Conservation (phyloP, 768 basidiomycete species). For the Mrakia frigida region DNA sequence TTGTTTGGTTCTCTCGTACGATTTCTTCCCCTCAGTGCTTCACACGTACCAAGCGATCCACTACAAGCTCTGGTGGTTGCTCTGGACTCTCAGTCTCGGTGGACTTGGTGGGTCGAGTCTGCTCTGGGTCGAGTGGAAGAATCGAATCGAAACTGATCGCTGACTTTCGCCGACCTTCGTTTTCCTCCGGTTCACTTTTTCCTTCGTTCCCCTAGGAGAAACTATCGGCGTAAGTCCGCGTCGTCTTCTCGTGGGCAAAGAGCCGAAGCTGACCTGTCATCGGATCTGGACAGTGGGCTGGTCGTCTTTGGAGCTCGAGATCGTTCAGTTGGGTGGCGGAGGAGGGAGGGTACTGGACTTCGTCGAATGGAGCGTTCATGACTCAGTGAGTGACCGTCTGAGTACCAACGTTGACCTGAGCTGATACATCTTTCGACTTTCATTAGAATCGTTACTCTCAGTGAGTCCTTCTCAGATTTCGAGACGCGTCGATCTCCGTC, state of each 20-base stretch:
- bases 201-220: background rate
- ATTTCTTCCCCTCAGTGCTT: background rate
- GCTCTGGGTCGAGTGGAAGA: no score
- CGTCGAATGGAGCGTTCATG: background rate
- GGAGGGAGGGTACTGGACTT: background rate
- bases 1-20: background rate
- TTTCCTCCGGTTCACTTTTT: no score
- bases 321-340: background rate
- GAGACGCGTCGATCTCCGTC: background rate
- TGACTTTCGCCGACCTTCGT: no score
- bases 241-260: background rate
- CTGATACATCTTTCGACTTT: background rate
- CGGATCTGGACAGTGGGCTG: background rate
- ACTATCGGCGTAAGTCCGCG: background rate
- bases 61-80: background rate
- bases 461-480: background rate
- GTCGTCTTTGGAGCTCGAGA: background rate
- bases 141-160: no score
- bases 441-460: background rate
- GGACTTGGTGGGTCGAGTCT: background rate
- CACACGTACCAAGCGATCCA: background rate
- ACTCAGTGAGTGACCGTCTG: background rate
- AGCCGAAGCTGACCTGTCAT: background rate
- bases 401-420: no score
- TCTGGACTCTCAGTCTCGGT: background rate